Conservation (phyloP, 1,284 basidiomycete species). For the Irpex sp. region DNA sequence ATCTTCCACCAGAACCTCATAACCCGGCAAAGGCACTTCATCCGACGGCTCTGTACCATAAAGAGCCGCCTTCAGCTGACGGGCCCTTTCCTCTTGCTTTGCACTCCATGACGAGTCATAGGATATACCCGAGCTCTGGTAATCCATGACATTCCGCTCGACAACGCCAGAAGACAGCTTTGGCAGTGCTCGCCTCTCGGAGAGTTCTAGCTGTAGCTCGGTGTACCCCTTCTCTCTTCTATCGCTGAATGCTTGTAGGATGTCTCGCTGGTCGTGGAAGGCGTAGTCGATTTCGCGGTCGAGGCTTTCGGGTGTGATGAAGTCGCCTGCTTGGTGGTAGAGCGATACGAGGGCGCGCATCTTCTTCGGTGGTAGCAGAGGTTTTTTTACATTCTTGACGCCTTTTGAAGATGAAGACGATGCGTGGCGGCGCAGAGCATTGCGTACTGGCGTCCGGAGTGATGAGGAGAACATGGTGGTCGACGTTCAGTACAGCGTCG, state of each 20-base stretch:
- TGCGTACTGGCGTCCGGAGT: neutral
- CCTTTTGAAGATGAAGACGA: neutral
- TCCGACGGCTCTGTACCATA: slow-evolving; percentile 48
- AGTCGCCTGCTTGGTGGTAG: slow-evolving; percentile 65
- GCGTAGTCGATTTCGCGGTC: slow-evolving; percentile 58
- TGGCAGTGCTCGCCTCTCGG: neutral
- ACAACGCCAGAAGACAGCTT: slow-evolving; percentile 1
- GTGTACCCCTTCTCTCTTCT: slow-evolving; percentile 6
- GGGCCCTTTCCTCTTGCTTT: slow-evolving; percentile 33
- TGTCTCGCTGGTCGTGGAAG: slow-evolving; percentile 34
- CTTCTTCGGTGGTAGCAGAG: slow-evolving; percentile 50
- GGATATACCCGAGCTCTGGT: neutral
- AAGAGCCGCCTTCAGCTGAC: slow-evolving; percentile 50
- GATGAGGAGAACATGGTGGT: slow-evolving; percentile 1
- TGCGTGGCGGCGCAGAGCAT: neutral
- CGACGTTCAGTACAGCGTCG: neutral
- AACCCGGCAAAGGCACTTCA: slow-evolving; percentile 37
- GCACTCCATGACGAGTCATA: slow-evolving; percentile 15
- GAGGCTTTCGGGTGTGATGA: slow-evolving; percentile 68
- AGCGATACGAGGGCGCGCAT: slow-evolving; percentile 68
- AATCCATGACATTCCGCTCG: slow-evolving; percentile 32
- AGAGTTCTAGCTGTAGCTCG: slow-evolving; percentile 10
- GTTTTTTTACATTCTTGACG: neutral
- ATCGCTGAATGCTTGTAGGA: slow-evolving; percentile 16
- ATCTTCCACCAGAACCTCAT: slow-evolving; percentile 54